phyloP scores from a whole-genome alignment of 148 eudicot genomes.

The Camellia lanceoleosa region DNA sequence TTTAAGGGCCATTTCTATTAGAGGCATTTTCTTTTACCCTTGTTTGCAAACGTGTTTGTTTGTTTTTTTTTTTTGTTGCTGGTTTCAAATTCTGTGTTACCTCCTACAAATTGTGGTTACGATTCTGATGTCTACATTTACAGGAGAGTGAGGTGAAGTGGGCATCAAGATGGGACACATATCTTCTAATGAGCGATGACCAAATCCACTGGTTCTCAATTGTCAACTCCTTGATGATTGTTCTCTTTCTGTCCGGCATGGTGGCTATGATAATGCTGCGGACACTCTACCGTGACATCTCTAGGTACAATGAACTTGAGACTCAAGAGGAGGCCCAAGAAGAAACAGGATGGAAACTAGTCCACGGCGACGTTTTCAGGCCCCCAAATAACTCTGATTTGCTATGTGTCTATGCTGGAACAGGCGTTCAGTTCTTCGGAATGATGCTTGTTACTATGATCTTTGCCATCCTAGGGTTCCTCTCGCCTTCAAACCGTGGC shows the following conservation, averaged over 20 bases:
- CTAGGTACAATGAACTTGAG: slow-evolving; percentile 35
- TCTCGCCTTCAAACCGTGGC: slow-evolving; percentile 40
- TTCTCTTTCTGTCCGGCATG: slow-evolving; percentile 37
- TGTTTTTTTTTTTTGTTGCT: neutral
- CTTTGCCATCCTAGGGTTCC: slow-evolving; percentile 33
- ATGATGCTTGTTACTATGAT: slow-evolving; percentile 30
- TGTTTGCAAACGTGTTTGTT: neutral
- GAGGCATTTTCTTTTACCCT: neutral
- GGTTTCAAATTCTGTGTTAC: too few species aligned
- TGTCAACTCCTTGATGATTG: slow-evolving; percentile 30
- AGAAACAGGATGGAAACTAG: slow-evolving; percentile 48
- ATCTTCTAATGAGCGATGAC: slow-evolving; percentile 26
- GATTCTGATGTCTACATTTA: slow-evolving; percentile 10
- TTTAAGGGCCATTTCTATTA: neutral
- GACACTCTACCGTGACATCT: slow-evolving; percentile 40
- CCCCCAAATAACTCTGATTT: slow-evolving; percentile 34
- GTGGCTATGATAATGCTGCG: slow-evolving; percentile 39
- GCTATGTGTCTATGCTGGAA: slow-evolving; percentile 39
- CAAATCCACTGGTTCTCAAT: slow-evolving; percentile 30
- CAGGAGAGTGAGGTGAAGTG: slow-evolving; percentile 40
- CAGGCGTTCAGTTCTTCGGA: slow-evolving; percentile 44
- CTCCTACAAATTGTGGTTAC: neutral
- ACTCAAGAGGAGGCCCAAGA: slow-evolving; percentile 34
- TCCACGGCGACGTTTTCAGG: slow-evolving; percentile 43
- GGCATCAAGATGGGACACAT: slow-evolving; percentile 40